Evolutionary conservation across 169 alveolate species (phyloP).

Genomic region (Plasmodium sp.): DNA sequence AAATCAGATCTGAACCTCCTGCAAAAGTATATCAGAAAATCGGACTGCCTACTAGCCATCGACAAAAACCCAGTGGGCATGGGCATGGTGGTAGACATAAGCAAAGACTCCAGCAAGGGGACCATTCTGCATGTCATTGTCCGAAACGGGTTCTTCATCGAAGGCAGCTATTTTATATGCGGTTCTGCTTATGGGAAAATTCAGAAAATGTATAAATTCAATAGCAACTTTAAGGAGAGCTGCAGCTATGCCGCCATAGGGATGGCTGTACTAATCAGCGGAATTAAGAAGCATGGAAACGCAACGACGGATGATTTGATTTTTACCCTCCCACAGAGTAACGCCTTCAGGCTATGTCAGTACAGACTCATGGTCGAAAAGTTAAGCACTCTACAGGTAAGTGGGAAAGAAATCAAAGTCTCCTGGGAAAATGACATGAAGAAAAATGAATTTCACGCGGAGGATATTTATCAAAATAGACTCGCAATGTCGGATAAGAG

Average conservation of each 20-base stretch:
- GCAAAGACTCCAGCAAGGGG: constrained; percentile 79
- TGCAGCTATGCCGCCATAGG: constrained; percentile 81
- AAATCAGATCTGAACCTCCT: constrained; percentile 1
- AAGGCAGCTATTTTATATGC: constrained; percentile 85
- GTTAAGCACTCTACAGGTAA: constrained; percentile 77
- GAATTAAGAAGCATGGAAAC: constrained; percentile 78
- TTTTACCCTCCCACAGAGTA: constrained; percentile 82
- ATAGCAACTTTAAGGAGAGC: constrained; percentile 49
- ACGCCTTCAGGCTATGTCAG: constrained; percentile 84
- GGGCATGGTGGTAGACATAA: constrained; percentile 81
- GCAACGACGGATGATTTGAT: constrained; percentile 84
- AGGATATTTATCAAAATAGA: constrained; percentile 46
- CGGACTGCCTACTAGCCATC: constrained; percentile 79
- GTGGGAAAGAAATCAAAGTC: constrained; percentile 81
- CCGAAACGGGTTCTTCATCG: constrained; percentile 81
- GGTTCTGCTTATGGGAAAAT: constrained; percentile 86
- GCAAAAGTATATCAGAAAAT: constrained; percentile 78
- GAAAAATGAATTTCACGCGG: constrained; percentile 67
- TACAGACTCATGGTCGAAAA: constrained; percentile 82
- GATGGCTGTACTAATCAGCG: constrained; percentile 79
- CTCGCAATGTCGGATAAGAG: constrained; percentile 73
- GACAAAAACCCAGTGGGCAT: constrained; percentile 79
- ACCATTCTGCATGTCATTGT: constrained; percentile 78
- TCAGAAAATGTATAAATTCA: constrained; percentile 78
- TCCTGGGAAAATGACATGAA: constrained; percentile 82